Evolutionary conservation across 441 rosid species (phyloP), one percentile per base, ranked within the genome.

Genomic region (Viola pubescens): DNA sequence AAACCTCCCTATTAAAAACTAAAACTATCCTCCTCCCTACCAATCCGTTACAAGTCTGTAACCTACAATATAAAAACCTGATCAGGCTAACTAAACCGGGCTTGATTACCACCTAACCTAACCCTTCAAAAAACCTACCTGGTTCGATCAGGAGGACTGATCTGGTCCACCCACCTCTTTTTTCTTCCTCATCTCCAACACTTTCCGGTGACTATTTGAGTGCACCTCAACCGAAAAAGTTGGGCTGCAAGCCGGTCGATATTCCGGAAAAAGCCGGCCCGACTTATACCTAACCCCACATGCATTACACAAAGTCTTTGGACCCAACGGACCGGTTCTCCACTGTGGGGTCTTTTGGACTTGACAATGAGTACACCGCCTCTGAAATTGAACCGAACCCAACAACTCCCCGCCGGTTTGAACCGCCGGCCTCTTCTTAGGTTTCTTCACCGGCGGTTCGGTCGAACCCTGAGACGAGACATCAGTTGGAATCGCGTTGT

Each of bases 231-330:
- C 73, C 0, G 97, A 84, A 68, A 89, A 89, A 0, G 95, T 92
- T 1, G 97, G 98, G 74, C 97, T 89, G 52, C 89, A 82, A 5
- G 97, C 98, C 37, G 98, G 97, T 67, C 98, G 70, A 59, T 89
- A 92, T 56, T 92, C 98, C 3, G 97, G 96, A 2, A 82, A 75
- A 1, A 92, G 86, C 64, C 98, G 72, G 41, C 97, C 98, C 6
- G 98, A 89, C 72, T 92, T 92, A 47, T 72, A 92, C 67, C 98
- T 79, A 52, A 92, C 98, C 37, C 98, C 98, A 43, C 98, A 92
- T 0, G 98, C 97, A 64, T 92, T 91, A 61, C 98, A 92, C 1
- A 89, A 73, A 0, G 96, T 92, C 71, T 92, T 92, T 12, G 97
- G 75, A 16, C 98, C 98, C 7, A 69, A 66, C 7, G 98, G 98